Evolutionary conservation across 306 rosid species (phyloP).

Genomic region (Prinsepia uniflora): DNA sequence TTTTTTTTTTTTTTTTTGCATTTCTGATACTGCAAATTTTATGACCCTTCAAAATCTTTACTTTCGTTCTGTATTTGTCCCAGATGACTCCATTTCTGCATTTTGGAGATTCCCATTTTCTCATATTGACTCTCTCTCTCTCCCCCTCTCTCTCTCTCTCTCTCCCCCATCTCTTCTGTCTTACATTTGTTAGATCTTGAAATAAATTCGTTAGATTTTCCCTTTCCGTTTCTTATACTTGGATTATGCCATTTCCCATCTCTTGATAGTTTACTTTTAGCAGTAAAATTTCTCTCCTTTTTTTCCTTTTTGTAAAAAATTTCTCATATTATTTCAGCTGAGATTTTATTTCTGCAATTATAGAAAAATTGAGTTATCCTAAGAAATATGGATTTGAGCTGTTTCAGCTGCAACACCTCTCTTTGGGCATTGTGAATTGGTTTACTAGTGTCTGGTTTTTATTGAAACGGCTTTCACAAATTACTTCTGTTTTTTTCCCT

Average conservation of each 20-base stretch:
- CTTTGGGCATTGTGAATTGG: background rate
- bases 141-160: background rate
- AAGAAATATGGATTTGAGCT: background rate
- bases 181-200: background rate
- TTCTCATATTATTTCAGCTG: background rate
- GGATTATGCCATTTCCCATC: background rate
- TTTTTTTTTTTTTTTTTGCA: constrained; percentile 5
- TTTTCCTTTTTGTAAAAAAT: background rate
- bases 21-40: constrained; percentile 19
- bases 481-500: constrained; percentile 9
- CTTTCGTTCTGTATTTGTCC: constrained; percentile 7
- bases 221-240: background rate
- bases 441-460: constrained; percentile 12
- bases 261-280: background rate
- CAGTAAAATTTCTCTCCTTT: background rate
- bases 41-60: constrained; percentile 13
- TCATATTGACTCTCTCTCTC: background rate
- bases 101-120: constrained; percentile 22
- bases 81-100: constrained; percentile 9
- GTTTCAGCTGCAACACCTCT: background rate
- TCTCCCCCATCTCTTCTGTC: background rate
- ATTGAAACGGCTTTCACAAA: constrained; percentile 14
- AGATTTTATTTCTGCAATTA: background rate
- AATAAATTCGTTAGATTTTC: background rate
- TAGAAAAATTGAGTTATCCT: background rate